A percentile compares a stretch with the other conserved stretches of the same genome.
Conservation (phyloP, 169 alveolate genomes). For the Cryptosporidium parvum region DNA sequence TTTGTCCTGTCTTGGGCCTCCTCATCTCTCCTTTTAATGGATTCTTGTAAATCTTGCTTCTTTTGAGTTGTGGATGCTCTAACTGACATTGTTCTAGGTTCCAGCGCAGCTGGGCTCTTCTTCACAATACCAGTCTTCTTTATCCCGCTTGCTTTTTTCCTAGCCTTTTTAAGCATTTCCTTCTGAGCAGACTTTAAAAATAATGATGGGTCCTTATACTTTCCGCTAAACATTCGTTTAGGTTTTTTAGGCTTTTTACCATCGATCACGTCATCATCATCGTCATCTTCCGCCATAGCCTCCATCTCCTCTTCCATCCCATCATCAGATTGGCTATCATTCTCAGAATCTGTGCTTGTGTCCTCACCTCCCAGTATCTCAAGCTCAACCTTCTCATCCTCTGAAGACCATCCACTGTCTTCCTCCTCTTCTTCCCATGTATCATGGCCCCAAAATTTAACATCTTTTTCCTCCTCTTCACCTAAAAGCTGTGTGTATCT, state of each 20-base stretch:
- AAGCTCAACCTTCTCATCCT: slow-evolving; percentile 73
- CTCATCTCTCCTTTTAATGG: slow-evolving; percentile 44
- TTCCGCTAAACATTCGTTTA: slow-evolving; percentile 13
- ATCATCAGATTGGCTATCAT: slow-evolving; percentile 21
- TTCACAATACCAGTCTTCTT: slow-evolving; percentile 1
- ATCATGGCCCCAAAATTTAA: slow-evolving; percentile 76
- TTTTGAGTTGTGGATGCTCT: slow-evolving; percentile 55
- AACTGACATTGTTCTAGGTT: slow-evolving; percentile 54
- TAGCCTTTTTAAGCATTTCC: slow-evolving; percentile 32
- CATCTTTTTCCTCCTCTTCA: slow-evolving; percentile 77
- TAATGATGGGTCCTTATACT: slow-evolving; percentile 69
- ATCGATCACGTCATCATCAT: slow-evolving; percentile 8
- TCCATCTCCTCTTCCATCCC: slow-evolving; percentile 41
- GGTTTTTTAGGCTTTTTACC: slow-evolving; percentile 5
- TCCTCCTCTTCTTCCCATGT: slow-evolving; percentile 75
- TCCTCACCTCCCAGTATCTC: slow-evolving; percentile 46
- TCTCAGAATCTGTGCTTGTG: slow-evolving; percentile 30
- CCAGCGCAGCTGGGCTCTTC: not conserved
- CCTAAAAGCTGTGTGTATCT: slow-evolving; percentile 76
- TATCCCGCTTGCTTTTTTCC: slow-evolving; percentile 10
- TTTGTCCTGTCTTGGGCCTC: slow-evolving; percentile 1
- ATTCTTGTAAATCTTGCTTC: slow-evolving; percentile 48
- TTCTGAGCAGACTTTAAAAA: slow-evolving; percentile 70
- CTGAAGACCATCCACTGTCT: slow-evolving; percentile 77
- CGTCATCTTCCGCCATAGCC: not conserved